Evolutionary conservation across 225 moss, liverwort and hornwort genomes (phyloP).

Genomic region (Thuidium tamariscinum): DNA sequence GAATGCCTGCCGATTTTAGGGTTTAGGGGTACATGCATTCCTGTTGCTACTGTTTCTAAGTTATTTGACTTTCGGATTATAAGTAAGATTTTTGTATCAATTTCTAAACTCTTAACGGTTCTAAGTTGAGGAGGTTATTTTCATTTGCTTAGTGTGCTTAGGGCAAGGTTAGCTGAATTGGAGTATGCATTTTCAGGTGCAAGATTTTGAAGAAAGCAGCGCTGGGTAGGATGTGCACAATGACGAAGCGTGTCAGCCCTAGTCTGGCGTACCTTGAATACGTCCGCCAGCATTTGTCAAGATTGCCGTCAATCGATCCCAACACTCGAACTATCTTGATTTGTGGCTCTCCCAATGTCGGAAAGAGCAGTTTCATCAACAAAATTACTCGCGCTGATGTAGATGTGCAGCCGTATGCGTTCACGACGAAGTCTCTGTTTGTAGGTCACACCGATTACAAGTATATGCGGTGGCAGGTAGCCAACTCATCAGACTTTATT

Average conservation of each 20-base stretch:
- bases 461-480: constrained; percentile 94
- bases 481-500: background rate
- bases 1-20: background rate
- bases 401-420: constrained; percentile 95
- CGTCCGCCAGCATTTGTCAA: constrained; percentile 93
- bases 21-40: background rate
- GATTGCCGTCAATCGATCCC: constrained; percentile 94
- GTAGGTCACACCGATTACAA: constrained; percentile 99
- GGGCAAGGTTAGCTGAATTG: background rate
- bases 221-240: constrained; percentile 89
- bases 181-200: constrained; percentile 28
- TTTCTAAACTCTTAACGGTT: background rate
- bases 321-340: constrained; percentile 89
- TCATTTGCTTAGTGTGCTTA: background rate
- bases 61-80: background rate
- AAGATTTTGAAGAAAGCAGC: constrained; percentile 99
- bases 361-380: constrained; percentile 99
- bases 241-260: constrained; percentile 74
- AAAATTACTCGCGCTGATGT: constrained; percentile 97
- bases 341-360: constrained; percentile 94
- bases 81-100: background rate
- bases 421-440: constrained; percentile 95
- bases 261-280: constrained; percentile 97
- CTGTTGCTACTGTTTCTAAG: background rate
- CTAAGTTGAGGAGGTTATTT: no score